These are phyloP conservation scores for Simplicillium aogashimaense DNA, from an alignment of 2,329 filamentous ascomycete genomes.

Conservation along the genomic window DNA sequence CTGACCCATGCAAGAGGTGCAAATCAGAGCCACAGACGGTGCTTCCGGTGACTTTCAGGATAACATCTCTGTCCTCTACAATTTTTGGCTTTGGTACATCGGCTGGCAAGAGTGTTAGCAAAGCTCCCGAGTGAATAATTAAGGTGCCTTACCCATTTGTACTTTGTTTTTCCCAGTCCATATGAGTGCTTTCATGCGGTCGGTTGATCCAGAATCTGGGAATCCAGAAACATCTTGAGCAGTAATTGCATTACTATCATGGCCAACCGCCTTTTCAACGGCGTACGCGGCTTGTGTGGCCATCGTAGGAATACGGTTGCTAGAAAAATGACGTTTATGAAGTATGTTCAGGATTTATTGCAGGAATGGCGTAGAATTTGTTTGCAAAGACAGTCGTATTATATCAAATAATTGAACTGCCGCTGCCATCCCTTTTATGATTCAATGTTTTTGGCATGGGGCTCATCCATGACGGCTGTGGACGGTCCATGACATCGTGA, in stretches of 20 bases:
- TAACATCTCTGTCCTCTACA: constrained; percentile 65
- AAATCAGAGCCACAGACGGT: constrained; percentile 51
- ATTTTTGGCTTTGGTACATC: constrained; percentile 62
- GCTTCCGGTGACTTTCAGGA: constrained; percentile 64
- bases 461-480: too few relatives aligned
- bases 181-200: constrained; percentile 68
- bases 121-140: too few relatives aligned
- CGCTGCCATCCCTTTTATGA: too few relatives aligned
- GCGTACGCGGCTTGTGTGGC: constrained; percentile 57
- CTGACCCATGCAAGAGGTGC: constrained; percentile 43
- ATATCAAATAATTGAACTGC: too few relatives aligned
- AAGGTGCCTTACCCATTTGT: constrained; percentile 40
- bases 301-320: constrained; percentile 40
- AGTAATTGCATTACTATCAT: constrained; percentile 53
- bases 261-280: constrained; percentile 58
- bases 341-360: too few relatives aligned
- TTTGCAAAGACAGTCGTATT: too few relatives aligned
- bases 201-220: constrained; percentile 46
- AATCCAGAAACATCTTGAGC: constrained; percentile 50
- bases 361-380: too few relatives aligned
- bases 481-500: too few relatives aligned
- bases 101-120: constrained; percentile 22
- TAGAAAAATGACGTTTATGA: too few relatives aligned
- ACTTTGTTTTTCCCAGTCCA: constrained; percentile 81
- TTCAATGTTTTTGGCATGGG: too few relatives aligned